Conservation (phyloP, 176 grass and related monocot genomes). For the Raddia guianensis region DNA sequence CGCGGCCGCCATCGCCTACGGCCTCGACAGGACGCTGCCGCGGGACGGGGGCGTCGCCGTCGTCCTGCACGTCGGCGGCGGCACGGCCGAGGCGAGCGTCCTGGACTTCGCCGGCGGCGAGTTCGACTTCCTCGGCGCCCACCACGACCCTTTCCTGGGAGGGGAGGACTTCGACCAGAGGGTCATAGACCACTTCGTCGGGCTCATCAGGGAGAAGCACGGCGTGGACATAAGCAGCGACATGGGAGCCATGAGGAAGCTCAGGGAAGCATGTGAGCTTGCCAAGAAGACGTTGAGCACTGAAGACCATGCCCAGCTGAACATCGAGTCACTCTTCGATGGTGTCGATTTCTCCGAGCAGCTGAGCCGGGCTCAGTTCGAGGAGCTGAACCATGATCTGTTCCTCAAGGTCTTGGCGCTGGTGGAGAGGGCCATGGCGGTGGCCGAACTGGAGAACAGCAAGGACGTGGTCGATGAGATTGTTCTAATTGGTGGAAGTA, state of each 20-base stretch:
- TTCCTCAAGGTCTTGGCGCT: too few species aligned
- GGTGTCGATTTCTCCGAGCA: too few species aligned
- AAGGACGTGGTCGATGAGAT: too few species aligned
- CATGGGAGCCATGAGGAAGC: background rate
- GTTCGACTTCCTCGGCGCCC: background rate
- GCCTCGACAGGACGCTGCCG: background rate
- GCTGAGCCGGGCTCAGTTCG: too few species aligned
- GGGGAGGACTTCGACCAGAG: background rate
- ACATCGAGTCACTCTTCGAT: background rate
- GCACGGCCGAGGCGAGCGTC: background rate
- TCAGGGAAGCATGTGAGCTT: background rate
- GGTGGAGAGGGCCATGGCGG: too few species aligned
- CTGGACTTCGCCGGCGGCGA: background rate
- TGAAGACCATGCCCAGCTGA: background rate
- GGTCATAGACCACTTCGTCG: background rate
- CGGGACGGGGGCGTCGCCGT: background rate
- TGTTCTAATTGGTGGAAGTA: too few species aligned
- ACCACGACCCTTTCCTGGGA: background rate
- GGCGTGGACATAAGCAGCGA: background rate
- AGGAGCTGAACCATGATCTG: too few species aligned
- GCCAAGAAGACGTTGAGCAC: constrained; percentile 21
- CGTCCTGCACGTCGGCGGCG: constrained; percentile 31
- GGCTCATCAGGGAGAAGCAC: background rate
- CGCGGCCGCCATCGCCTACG: background rate
- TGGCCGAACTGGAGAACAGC: too few species aligned